Base-by-base conservation (phyloP, 2,329 filamentous ascomycete genomes). In the Colletotrichum graminicola region DNA sequence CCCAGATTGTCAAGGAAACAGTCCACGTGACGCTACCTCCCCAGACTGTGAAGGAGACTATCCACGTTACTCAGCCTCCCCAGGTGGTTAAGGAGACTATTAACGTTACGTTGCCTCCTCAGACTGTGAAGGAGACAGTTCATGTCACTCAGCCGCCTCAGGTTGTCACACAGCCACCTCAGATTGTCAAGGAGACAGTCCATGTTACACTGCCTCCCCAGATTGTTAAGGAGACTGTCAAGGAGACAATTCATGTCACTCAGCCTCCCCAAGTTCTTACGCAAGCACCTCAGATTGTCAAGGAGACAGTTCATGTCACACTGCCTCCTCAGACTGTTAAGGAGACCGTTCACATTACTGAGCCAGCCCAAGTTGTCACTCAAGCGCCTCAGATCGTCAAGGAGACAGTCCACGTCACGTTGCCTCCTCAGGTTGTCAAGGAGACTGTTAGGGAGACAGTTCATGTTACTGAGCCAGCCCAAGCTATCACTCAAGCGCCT, bases 391-490 rank as follows among this genome's bases (percentile, higher is more conserved):
- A 67, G 26, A 7, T 45, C 8, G 47, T 63, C 26, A 41, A 62
- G 21, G 47, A 67, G 36, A 67, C 65, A 1, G 21, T 66, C 1
- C 56, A 67, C 5, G 41, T 68, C 3, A 51, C 52, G 18, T 16
- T 57, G n/a, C 61, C 70, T 14, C 59, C 69, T 0, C 69, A 72
- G 23, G 21, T 54, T n/a, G 45, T 64, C 21, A 41, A 59, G 18
- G 41, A 68, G 39, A 69, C 66, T 2, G 61, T 73, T 32, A 62
- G 64, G 47, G 62, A 73, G 71, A 71, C 51, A 3, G 41, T 67
- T 10, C 69, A 66, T 7, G 47, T 67, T 14, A 67, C 64, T 3
- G 36, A 3, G 45, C 67, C 54, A 64, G 60, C 5, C 23, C 36
- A 39, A 12, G 36, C 14, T 14, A 11, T 67, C 5, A 65, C 62